Percentiles rank a stretch among this genome's conserved stretches.
Conservation (phyloP, 108 stramenopile species). For the Discostella stelligeroides region DNA sequence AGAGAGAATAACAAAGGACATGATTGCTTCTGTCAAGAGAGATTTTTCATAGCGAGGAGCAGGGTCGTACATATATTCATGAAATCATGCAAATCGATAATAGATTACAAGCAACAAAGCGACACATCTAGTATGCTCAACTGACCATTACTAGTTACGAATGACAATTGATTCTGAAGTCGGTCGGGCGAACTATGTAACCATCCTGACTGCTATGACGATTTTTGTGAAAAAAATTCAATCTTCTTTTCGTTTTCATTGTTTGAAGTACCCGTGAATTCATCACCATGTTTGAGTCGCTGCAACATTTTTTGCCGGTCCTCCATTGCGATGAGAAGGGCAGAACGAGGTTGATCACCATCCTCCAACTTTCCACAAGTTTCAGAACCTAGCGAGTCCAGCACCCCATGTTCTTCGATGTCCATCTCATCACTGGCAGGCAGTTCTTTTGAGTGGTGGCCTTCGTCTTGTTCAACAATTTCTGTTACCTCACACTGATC, state of each 20-base stretch:
- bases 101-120: too few species aligned
- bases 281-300: background rate
- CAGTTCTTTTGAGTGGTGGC: background rate
- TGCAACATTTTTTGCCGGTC: background rate
- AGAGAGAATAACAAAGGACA: too few species aligned
- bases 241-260: background rate
- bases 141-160: too few species aligned
- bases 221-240: constrained; percentile 3
- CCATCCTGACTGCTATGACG: background rate
- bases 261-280: background rate
- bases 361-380: background rate
- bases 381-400: background rate
- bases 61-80: too few species aligned
- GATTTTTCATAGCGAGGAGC: too few species aligned
- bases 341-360: background rate
- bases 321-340: constrained; percentile 4
- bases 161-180: too few species aligned
- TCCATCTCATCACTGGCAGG: constrained; percentile 2
- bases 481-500: too few species aligned
- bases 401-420: constrained; percentile 3
- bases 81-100: too few species aligned
- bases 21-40: too few species aligned
- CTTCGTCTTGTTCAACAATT: constrained; percentile 7
- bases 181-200: too few species aligned
- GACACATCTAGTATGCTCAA: too few species aligned